Evolutionary conservation across 164 flowering plant species (phyloP), one percentile per base, ranked within the genome.

Genomic region (Stephania cephalantha): DNA sequence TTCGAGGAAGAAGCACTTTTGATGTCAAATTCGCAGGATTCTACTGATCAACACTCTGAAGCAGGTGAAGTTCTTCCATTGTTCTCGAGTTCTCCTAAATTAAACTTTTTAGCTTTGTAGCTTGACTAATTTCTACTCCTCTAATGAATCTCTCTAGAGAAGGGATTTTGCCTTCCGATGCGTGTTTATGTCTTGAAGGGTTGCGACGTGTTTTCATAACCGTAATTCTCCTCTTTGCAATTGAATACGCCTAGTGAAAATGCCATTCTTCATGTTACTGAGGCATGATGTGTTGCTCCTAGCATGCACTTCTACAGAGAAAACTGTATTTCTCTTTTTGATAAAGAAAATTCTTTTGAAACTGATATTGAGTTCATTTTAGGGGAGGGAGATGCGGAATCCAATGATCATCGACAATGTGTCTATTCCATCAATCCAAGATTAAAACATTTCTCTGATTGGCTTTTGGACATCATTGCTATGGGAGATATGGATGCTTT

Each of bases 401-500:
- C 83, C 5, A 75, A 78, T 67, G 88, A 72, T 73, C 75, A 68
- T 64, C 71, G 42, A 73, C 88, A 86, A 77, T 88, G 89, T 74
- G 70, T 90, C 75, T 96, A 92, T 79, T 89, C 99, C 70, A 88
- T 96, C 81, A 94, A 90, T 83, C 90, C 92, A 30, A 88, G 88
- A 85, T 83, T 96, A 79, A 96, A 96, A 86, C 86, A 91, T 85
- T 96, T 96, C 79, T 96, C 99, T 74, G 97, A 96, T 73, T 94
- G 98, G 99, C 90, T 96, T 44, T 83, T 96, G 73, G 99, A 96
- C 78, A 96, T 94, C 69, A 96, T 96, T 75, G 99, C 99, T 72
- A 94, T 90, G 66, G 99, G 99, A 80, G 97, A 92, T 85, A 83
- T 96, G 83, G 99, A 94, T 81, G 93, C 97, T 25, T 94, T 92